phyloP scores from a whole-genome alignment of 2,329 filamentous ascomycete species.

The Botrytis pseudocinerea region DNA sequence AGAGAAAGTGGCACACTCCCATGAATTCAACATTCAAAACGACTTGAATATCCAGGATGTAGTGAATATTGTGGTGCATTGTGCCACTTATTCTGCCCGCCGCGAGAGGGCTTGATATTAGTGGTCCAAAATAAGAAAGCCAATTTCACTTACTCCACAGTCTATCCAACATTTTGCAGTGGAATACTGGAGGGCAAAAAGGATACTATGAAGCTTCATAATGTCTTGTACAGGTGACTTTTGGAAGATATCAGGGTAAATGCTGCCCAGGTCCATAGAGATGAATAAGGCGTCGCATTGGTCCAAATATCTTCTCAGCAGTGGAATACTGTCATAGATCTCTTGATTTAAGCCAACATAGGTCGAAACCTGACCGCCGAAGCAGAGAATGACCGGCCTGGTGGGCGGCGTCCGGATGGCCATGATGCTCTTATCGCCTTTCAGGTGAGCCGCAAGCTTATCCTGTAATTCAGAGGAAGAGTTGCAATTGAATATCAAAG shows the following conservation, averaged over 20 bases:
- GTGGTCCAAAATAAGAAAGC: too few relatives aligned
- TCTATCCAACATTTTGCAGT: conserved; percentile 30
- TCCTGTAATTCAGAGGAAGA: conserved; percentile 37
- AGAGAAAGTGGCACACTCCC: too few relatives aligned
- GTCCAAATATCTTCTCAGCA: conserved; percentile 27
- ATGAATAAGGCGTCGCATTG: conserved; percentile 21
- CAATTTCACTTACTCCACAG: conserved; percentile 11
- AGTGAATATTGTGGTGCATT: too few relatives aligned
- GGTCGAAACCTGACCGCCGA: conserved; percentile 30
- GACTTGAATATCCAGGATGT: too few relatives aligned
- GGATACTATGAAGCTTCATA: conserved; percentile 24
- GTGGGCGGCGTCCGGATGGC: neutral
- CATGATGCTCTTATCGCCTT: neutral
- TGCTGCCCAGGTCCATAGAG: conserved; percentile 20
- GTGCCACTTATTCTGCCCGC: too few relatives aligned
- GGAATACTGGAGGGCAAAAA: conserved; percentile 31
- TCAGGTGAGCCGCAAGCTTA: conserved; percentile 27
- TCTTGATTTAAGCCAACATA: conserved; percentile 23
- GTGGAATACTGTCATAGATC: conserved; percentile 7
- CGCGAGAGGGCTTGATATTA: too few relatives aligned
- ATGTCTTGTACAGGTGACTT: conserved; percentile 17
- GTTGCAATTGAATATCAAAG: conserved; percentile 35
- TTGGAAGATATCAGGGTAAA: conserved; percentile 30
- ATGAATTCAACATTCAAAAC: too few relatives aligned
- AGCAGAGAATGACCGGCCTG: conserved; percentile 40